Evolutionary conservation across 2,329 filamentous ascomycete species (phyloP).

Genomic region (Cercospora sp.): DNA sequence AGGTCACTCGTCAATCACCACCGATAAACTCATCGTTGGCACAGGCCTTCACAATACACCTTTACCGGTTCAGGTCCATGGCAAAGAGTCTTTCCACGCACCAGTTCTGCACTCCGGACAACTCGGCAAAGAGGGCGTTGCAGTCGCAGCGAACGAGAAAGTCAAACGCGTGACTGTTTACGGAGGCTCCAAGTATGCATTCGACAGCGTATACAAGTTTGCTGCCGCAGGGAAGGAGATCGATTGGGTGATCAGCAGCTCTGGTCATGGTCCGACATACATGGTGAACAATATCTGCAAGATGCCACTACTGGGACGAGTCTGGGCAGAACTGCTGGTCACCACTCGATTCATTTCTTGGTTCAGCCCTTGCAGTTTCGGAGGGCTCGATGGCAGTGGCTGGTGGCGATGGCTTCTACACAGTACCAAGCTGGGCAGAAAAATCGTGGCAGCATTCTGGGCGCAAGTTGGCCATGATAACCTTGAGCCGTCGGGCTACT

Average conservation of each 20-base stretch:
- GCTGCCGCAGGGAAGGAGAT: slow-evolving; percentile 20
- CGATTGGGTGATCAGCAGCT: slow-evolving; percentile 19
- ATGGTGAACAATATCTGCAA: slow-evolving; percentile 9
- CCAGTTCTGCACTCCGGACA: slow-evolving; percentile 13
- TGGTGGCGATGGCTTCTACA: slow-evolving; percentile 22
- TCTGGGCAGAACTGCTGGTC: slow-evolving; percentile 17
- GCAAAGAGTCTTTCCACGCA: slow-evolving; percentile 12
- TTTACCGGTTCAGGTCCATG: slow-evolving; percentile 8
- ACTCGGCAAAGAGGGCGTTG: slow-evolving; percentile 2
- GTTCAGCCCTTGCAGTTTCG: slow-evolving; percentile 16
- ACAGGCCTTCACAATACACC: slow-evolving; percentile 9
- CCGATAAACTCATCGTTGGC: slow-evolving; percentile 18
- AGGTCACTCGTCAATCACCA: background rate
- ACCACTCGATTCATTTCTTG: slow-evolving; percentile 19
- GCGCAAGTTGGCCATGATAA: slow-evolving; percentile 9
- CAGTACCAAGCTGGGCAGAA: slow-evolving; percentile 16
- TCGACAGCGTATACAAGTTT: slow-evolving; percentile 18
- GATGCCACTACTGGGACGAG: slow-evolving; percentile 10
- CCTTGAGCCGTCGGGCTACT: slow-evolving; percentile 13
- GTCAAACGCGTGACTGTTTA: slow-evolving; percentile 15
- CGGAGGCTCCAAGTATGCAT: slow-evolving; percentile 20
- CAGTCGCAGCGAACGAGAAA: slow-evolving; percentile 1
- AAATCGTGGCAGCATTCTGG: slow-evolving; percentile 16
- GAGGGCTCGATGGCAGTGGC: slow-evolving; percentile 15
- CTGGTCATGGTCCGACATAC: slow-evolving; percentile 19